Conservation (phyloP, 805 yeast species). For the Henningerozyma blattae region DNA sequence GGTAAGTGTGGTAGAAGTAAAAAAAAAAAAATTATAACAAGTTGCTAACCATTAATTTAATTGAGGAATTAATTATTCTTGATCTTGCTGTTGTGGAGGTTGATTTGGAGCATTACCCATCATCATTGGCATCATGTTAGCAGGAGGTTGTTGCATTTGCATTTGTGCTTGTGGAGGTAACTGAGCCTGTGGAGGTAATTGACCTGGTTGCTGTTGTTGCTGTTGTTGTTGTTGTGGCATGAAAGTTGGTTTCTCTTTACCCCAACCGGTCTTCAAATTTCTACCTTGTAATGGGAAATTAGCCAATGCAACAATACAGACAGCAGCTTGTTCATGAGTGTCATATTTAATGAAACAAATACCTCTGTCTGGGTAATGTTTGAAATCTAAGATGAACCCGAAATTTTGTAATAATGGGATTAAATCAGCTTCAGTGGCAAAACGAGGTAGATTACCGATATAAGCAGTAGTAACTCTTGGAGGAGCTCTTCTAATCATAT, state of each 20-base stretch:
- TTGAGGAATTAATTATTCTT: no score
- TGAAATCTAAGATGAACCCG: conserved; percentile 74
- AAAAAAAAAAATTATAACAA: no score
- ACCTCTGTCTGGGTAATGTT: conserved; percentile 67
- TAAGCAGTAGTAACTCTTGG: conserved; percentile 61
- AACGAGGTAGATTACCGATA: conserved; percentile 74
- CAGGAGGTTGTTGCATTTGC: no score
- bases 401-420: conserved; percentile 65
- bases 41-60: no score
- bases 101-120: no score
- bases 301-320: conserved; percentile 77
- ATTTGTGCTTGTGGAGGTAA: no score
- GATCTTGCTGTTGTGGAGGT: no score
- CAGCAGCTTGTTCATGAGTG: conserved; percentile 78
- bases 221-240: conserved; percentile 13
- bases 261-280: conserved; percentile 80
- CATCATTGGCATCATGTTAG: no score
- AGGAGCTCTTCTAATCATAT: conserved; percentile 67
- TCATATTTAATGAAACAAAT: conserved; percentile 86
- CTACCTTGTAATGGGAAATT: conserved; percentile 58
- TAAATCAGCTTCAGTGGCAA: conserved; percentile 59
- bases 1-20: no score
- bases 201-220: conserved; percentile 1
- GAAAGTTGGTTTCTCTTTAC: conserved; percentile 40
- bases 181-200: not conserved